phyloP scores from a whole-genome alignment of 2,329 filamentous ascomycete species.

The Paecilomyces dactylethromorphus region DNA sequence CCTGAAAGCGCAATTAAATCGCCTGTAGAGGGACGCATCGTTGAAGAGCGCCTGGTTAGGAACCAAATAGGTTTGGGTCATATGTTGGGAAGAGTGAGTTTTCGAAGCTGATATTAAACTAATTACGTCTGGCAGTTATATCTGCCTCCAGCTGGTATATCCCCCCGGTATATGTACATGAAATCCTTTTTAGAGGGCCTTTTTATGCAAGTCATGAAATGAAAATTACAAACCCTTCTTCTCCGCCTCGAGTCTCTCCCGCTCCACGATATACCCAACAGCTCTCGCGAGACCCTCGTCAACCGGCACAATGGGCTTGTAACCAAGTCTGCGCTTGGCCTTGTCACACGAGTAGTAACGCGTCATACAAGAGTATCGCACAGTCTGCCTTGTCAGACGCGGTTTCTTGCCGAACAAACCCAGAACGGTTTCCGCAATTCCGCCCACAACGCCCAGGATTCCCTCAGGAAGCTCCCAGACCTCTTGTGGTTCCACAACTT shows the following conservation, averaged over 20 bases:
- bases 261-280: slow-evolving; percentile 34
- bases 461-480: slow-evolving; percentile 37
- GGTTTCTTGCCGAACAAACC: slow-evolving; percentile 40
- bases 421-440: slow-evolving; percentile 35
- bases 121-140: not conserved
- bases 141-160: not conserved
- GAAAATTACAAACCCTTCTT: not conserved
- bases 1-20: no score
- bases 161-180: not conserved
- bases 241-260: slow-evolving; percentile 32
- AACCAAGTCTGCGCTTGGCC: slow-evolving; percentile 40
- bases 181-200: slow-evolving; percentile 5
- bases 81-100: not conserved
- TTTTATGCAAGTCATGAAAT: not conserved
- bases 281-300: slow-evolving; percentile 42
- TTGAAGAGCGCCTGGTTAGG: no score
- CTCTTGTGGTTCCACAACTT: slow-evolving; percentile 36
- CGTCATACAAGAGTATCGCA: slow-evolving; percentile 44
- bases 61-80: no score
- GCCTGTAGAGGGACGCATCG: no score
- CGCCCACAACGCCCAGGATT: slow-evolving; percentile 34
- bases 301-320: slow-evolving; percentile 37
- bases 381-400: slow-evolving; percentile 37
- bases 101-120: not conserved
- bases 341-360: slow-evolving; percentile 43